Evolutionary conservation across 495 filamentous ascomycete genomes (phyloP).

Genomic region (Penicillium tannophilum): DNA sequence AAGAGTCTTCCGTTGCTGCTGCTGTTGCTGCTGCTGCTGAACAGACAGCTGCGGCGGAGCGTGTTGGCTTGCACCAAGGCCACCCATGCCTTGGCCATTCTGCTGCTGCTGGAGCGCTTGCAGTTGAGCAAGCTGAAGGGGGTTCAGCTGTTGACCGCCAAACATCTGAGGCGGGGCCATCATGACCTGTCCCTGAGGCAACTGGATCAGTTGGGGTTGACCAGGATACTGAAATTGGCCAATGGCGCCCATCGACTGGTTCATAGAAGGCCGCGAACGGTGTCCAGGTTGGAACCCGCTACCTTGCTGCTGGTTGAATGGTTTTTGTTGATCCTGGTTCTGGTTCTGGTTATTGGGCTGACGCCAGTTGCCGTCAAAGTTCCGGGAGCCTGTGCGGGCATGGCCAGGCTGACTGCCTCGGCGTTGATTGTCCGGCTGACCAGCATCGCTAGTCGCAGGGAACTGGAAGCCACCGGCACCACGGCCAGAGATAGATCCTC

Average conservation of each 20-base stretch:
- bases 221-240: conserved; percentile 87
- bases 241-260: conserved; percentile 81
- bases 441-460: conserved; percentile 56
- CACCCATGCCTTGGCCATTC: conserved; percentile 69
- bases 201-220: conserved; percentile 88
- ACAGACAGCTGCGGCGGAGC: conserved; percentile 61
- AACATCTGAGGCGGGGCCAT: conserved; percentile 74
- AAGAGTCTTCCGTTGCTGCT: conserved; percentile 95
- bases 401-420: conserved; percentile 70
- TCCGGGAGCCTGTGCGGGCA: conserved; percentile 77
- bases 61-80: conserved; percentile 75
- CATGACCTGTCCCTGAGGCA: conserved; percentile 81
- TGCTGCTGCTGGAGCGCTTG: conserved; percentile 88
- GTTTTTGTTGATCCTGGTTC: conserved; percentile 55
- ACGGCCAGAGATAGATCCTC: conserved; percentile 56
- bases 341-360: conserved; percentile 73
- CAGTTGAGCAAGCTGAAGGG: conserved; percentile 86
- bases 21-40: conserved; percentile 70
- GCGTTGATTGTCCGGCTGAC: conserved; percentile 66
- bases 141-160: conserved; percentile 81
- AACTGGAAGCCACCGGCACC: conserved; percentile 72
- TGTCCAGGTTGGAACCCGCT: conserved; percentile 88
- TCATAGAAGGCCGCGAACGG: conserved; percentile 80
- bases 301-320: conserved; percentile 64
- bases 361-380: conserved; percentile 98